Base-by-base conservation (phyloP, 2,329 filamentous ascomycete genomes). In the Xylariaceae sp. region DNA sequence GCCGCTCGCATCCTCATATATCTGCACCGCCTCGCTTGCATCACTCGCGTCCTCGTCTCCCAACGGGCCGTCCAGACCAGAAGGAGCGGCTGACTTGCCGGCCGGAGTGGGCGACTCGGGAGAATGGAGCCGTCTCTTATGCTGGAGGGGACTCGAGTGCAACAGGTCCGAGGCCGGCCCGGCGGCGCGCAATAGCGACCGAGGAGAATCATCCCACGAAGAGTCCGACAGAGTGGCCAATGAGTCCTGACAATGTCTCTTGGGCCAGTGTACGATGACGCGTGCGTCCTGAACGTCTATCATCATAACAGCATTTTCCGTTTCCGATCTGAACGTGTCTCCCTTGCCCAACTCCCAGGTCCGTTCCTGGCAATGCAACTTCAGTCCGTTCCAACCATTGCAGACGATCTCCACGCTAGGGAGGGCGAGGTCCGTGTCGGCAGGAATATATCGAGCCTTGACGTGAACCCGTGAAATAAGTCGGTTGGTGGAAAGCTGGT, bases 371-470 rank as follows among this genome's bases (percentile, higher is more conserved):
- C 88, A 96, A 66, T 95, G 88, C 51, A 98, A 67, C 68, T 88
- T 94, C 50, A 92, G 73, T 12, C 92, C 92, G 62, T 98, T 98
- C 90, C 90, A 97, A 15, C 92, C 92, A 56, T 85, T 78, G 70
- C 92, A 98, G 55, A 87, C 74, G 53, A 98, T 84, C 63, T 95
- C 86, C 32, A 98, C 78, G 62, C 80, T 83, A 60, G 85, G 86
- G 46, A 79, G 73, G 51, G 86, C 80, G 53, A 86, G 74, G 4
- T 76, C 75, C 39, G 76, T 73, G 14, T 73, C 67, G 9, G 86
- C 78, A 15, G 83, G 74, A 47, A 90, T 77, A 62, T 89, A 98
- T 37, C 81, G 78, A 47, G 88, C 89, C 65, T 87, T 84, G 63
- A 96, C 85, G 60, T 98, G 92, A 16, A 97, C 79, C 57, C 92